Percentiles rank a stretch among this genome's conserved stretches.
These are phyloP conservation scores for Cladosporium sp. DNA, from an alignment of 2,329 filamentous ascomycete genomes.

Conservation along the genomic window DNA sequence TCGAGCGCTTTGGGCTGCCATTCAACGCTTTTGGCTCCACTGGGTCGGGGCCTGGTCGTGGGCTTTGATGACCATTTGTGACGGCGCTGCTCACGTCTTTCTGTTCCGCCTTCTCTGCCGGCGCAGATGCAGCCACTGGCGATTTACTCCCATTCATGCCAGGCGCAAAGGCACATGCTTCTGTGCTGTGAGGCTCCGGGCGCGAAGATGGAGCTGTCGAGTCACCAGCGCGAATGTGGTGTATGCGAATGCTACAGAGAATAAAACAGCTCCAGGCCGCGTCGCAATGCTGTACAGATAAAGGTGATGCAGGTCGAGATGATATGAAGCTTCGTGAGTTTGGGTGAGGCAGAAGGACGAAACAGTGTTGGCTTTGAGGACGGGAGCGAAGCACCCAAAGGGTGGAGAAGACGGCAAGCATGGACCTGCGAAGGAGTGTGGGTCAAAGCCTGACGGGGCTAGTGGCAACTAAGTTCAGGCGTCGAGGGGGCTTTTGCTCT, in stretches of 20 bases:
- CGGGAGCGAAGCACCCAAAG: not conserved
- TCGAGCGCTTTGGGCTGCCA: slow-evolving; percentile 21
- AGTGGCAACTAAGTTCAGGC: too few relatives aligned
- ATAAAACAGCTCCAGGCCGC: slow-evolving; percentile 14
- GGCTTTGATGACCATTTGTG: slow-evolving; percentile 12
- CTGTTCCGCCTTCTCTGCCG: slow-evolving; percentile 9
- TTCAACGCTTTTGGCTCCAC: slow-evolving; percentile 13
- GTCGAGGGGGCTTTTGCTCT: too few relatives aligned
- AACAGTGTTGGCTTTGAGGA: too few relatives aligned
- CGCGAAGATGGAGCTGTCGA: slow-evolving; percentile 8
- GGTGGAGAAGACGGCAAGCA: not conserved
- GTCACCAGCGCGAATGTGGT: not conserved
- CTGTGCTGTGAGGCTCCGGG: slow-evolving; percentile 15
- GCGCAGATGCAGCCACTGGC: slow-evolving; percentile 25
- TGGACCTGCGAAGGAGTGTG: not conserved
- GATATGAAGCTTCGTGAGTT: not conserved
- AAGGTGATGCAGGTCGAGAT: not conserved
- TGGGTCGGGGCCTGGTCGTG: slow-evolving; percentile 15
- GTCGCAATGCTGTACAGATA: slow-evolving; percentile 19
- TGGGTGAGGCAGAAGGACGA: slow-evolving; percentile 8
- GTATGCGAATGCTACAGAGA: not conserved
- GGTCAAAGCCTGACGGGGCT: not conserved
- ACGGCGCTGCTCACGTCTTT: not conserved
- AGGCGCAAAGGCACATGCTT: slow-evolving; percentile 19
- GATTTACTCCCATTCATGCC: slow-evolving; percentile 35